These are phyloP conservation scores for Neofusicoccum sp. DNA, from an alignment of 2,329 filamentous ascomycete genomes.

Conservation along the genomic window DNA sequence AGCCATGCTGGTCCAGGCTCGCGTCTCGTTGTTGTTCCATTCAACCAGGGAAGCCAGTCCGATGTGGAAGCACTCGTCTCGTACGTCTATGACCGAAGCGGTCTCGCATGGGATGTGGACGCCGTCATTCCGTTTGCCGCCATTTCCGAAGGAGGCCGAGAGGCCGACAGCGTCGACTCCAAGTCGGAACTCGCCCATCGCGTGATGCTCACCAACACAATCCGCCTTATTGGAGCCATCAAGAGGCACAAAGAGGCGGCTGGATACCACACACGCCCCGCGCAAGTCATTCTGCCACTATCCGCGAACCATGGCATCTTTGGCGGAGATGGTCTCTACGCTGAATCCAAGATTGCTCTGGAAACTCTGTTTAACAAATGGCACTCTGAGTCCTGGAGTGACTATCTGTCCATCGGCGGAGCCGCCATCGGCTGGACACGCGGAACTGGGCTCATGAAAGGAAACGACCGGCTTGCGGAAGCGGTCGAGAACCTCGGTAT, in stretches of 20 bases:
- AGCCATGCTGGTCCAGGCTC: slow-evolving; percentile 37
- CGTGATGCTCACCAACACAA: slow-evolving; percentile 44
- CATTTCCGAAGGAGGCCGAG: slow-evolving; percentile 39
- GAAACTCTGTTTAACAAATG: slow-evolving; percentile 40
- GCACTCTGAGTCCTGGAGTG: slow-evolving; percentile 41
- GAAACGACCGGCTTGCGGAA: slow-evolving; percentile 45
- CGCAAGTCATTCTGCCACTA: slow-evolving; percentile 46
- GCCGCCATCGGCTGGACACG: slow-evolving; percentile 51
- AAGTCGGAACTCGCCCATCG: slow-evolving; percentile 44
- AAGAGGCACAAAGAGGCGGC: slow-evolving; percentile 34
- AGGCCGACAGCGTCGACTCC: slow-evolving; percentile 39
- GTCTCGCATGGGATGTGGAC: slow-evolving; percentile 42
- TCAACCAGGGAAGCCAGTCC: slow-evolving; percentile 46
- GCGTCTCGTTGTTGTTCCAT: slow-evolving; percentile 42
- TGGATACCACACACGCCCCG: slow-evolving; percentile 36
- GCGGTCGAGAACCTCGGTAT: slow-evolving; percentile 42
- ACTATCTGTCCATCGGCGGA: slow-evolving; percentile 45
- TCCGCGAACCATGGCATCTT: slow-evolving; percentile 50
- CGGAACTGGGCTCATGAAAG: slow-evolving; percentile 48
- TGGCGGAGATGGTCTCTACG: slow-evolving; percentile 48
- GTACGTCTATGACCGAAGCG: slow-evolving; percentile 40
- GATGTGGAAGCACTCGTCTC: slow-evolving; percentile 42
- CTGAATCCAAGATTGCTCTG: slow-evolving; percentile 48
- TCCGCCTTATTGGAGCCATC: slow-evolving; percentile 43
- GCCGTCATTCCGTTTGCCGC: slow-evolving; percentile 49